Base-by-base conservation (phyloP, 1,284 basidiomycete genomes). In the Lignosus rhinocerotis region DNA sequence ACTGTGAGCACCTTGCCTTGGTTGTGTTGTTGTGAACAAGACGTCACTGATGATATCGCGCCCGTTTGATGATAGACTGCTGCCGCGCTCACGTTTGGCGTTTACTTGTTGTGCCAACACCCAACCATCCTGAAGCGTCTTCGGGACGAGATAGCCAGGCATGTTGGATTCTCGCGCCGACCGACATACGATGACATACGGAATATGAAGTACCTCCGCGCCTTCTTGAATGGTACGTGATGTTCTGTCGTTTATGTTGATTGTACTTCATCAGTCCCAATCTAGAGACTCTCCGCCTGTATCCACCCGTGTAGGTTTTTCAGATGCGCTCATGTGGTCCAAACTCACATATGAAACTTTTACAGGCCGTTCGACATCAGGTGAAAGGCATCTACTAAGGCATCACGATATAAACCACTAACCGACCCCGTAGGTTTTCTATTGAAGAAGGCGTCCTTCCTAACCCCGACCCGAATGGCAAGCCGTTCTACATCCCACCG, bases 1-100 rank as follows among this genome's bases (percentile, higher is more conserved):
- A 89, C 88, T 36, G 87, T 87, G 52, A 43, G 81, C 73, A 11
- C 25, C 33, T 6, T 17, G 21, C 31, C 12, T 43, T 44, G 52
- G 48, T 10, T 44, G n/a, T 6, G 10, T 2, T 38, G 2, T 16
- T 38, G 11, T 38, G 36, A 43, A 11, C 11, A 10, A 39, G 11
- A 39, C 36, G 14, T 42, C 16, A 36, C 31, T 61, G 43, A 56
- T 45, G 8, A 21, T 33, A 12, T 32, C n/a, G 12, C 50, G 38
- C 39, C 25, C 25, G 4, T 31, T 6, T 12, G 0, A 41, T 30
- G 4, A 47, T 41, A 73, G 72, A 73, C 72, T 6, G 71, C 72
- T 5, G 64, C 64, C 14, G 67, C 70, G 8, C 55, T 74, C 9
- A 74, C 71, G 0, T 73, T 74, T 48, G 59, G 66, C 0, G 60